Base-by-base conservation (phyloP, 192 early-diverging fungal species). In the Pecoramyces ruminantium region DNA sequence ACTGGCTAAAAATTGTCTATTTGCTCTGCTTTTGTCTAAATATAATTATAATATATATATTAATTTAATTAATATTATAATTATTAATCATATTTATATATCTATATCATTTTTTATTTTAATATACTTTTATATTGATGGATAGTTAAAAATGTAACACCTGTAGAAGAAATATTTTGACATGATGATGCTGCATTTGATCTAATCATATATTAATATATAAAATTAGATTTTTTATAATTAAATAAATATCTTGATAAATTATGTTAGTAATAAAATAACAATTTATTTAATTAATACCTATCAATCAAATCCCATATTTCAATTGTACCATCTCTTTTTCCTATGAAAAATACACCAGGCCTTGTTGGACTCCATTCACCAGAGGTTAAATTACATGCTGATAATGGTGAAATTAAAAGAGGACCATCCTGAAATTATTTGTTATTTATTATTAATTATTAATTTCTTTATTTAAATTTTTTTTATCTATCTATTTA, bases 221-320 rank as follows among this genome's bases (percentile, higher is more conserved):
- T 12, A 16, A 28, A 15, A 38, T 21, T 77, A n/a, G n/a, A n/a
- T 42, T 39, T n/a, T 13, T 29, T 42, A 40, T 81, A 21, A 67
- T 58, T 58, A 21, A 15, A 27, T 77, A 11, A 13, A 34, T 27
- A 82, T 21, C 30, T 42, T 29, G 0, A 81, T 25, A 21, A n/a
- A 83, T 27, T 9, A 82, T 27, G 9, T 6, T 29, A 25, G 6
- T n/a, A n/a, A 79, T 28, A 25, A 30, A 34, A 38, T 58, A 83
- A 27, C 13, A 25, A n/a, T 34, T 6, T 6, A 6, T 34, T 34
- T 6, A 34, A 6, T n/a, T 18, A 27, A 4, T 39, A 85, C 81
- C 82, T 83, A 83, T 92, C 90, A 79, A 92, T 79, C 17, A 92
- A 78, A 80, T 92, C 90, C 90, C 90, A 92, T 0, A 91, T 86